These are phyloP conservation scores for Clitocybe nebularis DNA, from an alignment of 1,284 basidiomycete species.

Conservation along the genomic window DNA sequence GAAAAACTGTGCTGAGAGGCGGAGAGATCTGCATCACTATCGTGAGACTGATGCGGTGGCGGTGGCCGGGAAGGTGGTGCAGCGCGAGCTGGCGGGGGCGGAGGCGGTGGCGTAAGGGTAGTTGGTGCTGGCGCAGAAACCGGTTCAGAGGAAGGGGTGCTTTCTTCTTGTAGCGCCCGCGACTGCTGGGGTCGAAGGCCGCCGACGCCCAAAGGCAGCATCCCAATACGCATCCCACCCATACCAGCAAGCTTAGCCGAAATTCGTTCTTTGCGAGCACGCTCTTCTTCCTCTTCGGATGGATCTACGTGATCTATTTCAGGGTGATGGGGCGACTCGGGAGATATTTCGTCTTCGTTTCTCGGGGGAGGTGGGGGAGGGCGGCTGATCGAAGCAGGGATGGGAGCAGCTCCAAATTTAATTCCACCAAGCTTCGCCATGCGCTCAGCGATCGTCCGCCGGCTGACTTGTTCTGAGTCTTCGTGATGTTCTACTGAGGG, in stretches of 20 bases:
- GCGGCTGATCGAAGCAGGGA: conserved; percentile 32
- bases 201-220: conserved; percentile 50
- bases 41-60: conserved; percentile 21
- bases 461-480: conserved; percentile 45
- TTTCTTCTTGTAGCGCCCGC: conserved; percentile 28
- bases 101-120: conserved; percentile 31
- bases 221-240: conserved; percentile 76
- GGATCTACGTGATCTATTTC: conserved; percentile 27
- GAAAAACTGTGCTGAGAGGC: conserved; percentile 27
- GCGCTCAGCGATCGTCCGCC: conserved; percentile 69
- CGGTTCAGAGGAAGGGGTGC: conserved; percentile 16
- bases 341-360: conserved; percentile 30
- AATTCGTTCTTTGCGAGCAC: conserved; percentile 65
- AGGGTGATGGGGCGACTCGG: conserved; percentile 21
- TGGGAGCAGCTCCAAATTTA: conserved; percentile 59
- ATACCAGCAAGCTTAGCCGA: conserved; percentile 64
- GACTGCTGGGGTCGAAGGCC: conserved; percentile 28
- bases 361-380: conserved; percentile 34
- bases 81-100: conserved; percentile 26
- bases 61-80: conserved; percentile 30
- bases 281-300: conserved; percentile 60
- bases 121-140: conserved; percentile 19
- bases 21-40: conserved; percentile 33
- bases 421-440: conserved; percentile 78
- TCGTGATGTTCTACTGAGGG: conserved; percentile 28